phyloP scores from a whole-genome alignment of 2,329 filamentous ascomycete species.

The Fusarium transvaalense region DNA sequence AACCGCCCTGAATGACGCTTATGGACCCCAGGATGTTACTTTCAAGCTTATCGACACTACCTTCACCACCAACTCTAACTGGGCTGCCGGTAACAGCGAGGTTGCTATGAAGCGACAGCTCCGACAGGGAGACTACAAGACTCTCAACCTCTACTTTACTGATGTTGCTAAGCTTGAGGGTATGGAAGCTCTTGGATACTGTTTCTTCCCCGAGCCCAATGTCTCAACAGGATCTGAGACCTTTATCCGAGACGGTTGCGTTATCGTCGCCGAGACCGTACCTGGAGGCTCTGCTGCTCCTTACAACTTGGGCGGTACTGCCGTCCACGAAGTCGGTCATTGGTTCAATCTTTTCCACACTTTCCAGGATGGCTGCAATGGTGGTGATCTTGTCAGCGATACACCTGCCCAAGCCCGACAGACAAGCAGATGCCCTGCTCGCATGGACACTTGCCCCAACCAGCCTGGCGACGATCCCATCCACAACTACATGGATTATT shows the following conservation, averaged over 20 bases:
- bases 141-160: slow-evolving; percentile 55
- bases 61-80: slow-evolving; percentile 61
- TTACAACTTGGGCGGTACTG: slow-evolving; percentile 50
- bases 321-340: slow-evolving; percentile 56
- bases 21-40: slow-evolving; percentile 57
- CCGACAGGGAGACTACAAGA: slow-evolving; percentile 59
- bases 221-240: slow-evolving; percentile 20
- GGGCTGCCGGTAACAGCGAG: slow-evolving; percentile 58
- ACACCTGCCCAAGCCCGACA: slow-evolving; percentile 54
- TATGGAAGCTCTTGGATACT: slow-evolving; percentile 54
- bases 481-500: slow-evolving; percentile 57
- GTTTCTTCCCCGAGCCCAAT: slow-evolving; percentile 57
- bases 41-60: slow-evolving; percentile 60
- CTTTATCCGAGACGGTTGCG: slow-evolving; percentile 57
- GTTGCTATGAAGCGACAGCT: slow-evolving; percentile 60
- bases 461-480: slow-evolving; percentile 52
- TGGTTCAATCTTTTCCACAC: slow-evolving; percentile 60
- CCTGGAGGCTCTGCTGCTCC: slow-evolving; percentile 54
- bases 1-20: slow-evolving; percentile 60
- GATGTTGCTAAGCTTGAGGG: slow-evolving; percentile 35
- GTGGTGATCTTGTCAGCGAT: slow-evolving; percentile 57
- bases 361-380: slow-evolving; percentile 54
- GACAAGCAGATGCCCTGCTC: slow-evolving; percentile 53
- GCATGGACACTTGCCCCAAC: slow-evolving; percentile 53
- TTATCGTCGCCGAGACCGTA: slow-evolving; percentile 54